Evolutionary conservation across 768 basidiomycete genomes (phyloP).

Genomic region (Collybia sordida): DNA sequence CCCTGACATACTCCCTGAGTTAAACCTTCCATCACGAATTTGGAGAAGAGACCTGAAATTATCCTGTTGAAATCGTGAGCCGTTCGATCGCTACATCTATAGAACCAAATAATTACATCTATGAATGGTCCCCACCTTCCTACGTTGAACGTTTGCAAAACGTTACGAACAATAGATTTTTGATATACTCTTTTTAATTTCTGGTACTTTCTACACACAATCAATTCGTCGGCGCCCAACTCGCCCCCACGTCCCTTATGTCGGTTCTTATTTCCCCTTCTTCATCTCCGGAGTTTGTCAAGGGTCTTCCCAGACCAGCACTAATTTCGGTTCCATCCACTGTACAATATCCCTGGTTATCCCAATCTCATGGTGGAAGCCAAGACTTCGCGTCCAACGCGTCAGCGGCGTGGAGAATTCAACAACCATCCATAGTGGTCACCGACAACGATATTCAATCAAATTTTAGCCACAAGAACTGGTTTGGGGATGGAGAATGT

Average conservation of each 20-base stretch:
- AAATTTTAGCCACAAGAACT: background rate
- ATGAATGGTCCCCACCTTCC: no score
- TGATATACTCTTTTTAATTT: background rate
- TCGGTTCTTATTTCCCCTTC: background rate
- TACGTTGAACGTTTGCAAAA: no score
- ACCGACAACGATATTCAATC: background rate
- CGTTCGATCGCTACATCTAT: no score
- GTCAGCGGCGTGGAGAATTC: constrained; percentile 6
- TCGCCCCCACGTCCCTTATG: constrained; percentile 2
- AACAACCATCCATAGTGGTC: background rate
- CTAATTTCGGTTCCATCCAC: constrained; percentile 3
- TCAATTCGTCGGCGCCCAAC: constrained; percentile 5
- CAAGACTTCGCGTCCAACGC: constrained; percentile 12
- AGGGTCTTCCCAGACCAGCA: background rate
- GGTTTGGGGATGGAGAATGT: background rate
- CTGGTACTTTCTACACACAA: background rate
- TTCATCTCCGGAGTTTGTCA: constrained; percentile 1
- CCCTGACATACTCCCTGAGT: no score
- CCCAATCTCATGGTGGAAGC: constrained; percentile 1
- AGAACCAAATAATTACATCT: no score
- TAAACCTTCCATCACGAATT: no score
- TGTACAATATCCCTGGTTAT: constrained; percentile 5
- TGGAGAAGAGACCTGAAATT: no score
- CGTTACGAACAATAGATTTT: no score
- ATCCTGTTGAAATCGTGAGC: no score